Evolutionary conservation across 768 basidiomycete species (phyloP).

Genomic region (Naganishia vaughanmartiniae): DNA sequence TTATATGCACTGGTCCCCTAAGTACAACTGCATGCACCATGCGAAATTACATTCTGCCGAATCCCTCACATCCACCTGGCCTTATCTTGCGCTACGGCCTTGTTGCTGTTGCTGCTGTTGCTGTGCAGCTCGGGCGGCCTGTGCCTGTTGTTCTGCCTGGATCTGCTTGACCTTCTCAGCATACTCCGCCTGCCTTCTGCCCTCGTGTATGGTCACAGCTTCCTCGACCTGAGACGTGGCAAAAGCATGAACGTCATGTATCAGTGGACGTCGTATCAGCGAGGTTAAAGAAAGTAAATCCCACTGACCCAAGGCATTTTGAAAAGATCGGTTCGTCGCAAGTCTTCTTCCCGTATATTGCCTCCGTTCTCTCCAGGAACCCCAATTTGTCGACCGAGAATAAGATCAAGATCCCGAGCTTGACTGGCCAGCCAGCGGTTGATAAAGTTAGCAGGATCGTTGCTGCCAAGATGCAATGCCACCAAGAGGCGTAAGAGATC

Average conservation of each 20-base stretch:
- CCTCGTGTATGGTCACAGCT: constrained; percentile 82
- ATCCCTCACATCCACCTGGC: not conserved
- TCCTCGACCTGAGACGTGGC: constrained; percentile 51
- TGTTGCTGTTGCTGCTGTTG: not conserved
- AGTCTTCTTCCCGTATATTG: constrained; percentile 75
- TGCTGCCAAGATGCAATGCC: constrained; percentile 26
- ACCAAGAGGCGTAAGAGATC: not conserved
- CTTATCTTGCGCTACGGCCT: not conserved
- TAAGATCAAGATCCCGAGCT: constrained; percentile 80
- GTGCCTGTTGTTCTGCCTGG: constrained; percentile 16
- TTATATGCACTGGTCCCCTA: not conserved
- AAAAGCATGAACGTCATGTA: not conserved
- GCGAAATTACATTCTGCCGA: not conserved
- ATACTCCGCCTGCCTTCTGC: constrained; percentile 45
- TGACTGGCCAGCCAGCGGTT: constrained; percentile 90
- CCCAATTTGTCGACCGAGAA: constrained; percentile 74
- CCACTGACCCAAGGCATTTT: constrained; percentile 81
- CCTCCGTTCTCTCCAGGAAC: constrained; percentile 55
- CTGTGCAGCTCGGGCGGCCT: constrained; percentile 1
- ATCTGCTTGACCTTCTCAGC: constrained; percentile 22
- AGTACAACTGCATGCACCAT: constrained; percentile 8
- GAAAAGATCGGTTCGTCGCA: constrained; percentile 86
- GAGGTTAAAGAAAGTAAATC: too few species aligned
- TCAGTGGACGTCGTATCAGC: too few species aligned
- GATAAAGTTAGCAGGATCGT: constrained; percentile 74